Conservation (phyloP, 169 alveolate genomes). For the Perkinsus marinus region DNA sequence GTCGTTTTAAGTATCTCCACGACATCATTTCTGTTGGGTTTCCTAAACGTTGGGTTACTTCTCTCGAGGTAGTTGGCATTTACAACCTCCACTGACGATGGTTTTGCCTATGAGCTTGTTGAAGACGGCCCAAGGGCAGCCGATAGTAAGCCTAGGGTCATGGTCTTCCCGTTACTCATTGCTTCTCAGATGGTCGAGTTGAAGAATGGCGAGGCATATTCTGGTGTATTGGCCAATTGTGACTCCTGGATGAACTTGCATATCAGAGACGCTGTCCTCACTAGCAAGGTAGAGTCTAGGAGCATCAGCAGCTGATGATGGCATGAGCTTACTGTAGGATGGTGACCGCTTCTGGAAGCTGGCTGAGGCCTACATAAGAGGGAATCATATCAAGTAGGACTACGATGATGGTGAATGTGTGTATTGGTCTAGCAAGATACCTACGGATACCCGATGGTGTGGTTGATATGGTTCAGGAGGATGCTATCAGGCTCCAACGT, state of each 20-base stretch:
- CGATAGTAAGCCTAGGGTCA: background rate
- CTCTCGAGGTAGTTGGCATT: background rate
- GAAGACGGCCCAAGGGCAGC: background rate
- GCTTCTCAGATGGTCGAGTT: conserved; percentile 36
- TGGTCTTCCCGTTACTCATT: background rate
- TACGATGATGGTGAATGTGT: background rate
- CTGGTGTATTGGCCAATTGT: conserved; percentile 38
- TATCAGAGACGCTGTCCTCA: conserved; percentile 33
- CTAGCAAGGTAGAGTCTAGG: conserved; percentile 11
- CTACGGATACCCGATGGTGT: conserved; percentile 38
- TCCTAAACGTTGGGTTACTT: background rate
- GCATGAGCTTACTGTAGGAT: conserved; percentile 4
- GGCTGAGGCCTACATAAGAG: conserved; percentile 29
- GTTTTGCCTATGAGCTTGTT: background rate
- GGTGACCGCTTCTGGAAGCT: conserved; percentile 42
- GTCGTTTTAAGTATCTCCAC: background rate
- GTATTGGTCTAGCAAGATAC: background rate
- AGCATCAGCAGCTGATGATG: background rate
- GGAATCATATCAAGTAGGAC: conserved; percentile 31
- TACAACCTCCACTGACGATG: background rate
- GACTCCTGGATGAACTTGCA: conserved; percentile 42
- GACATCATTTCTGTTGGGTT: background rate
- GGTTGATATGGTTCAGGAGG: conserved; percentile 35
- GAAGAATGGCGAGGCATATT: conserved; percentile 42
- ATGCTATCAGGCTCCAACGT: background rate